Evolutionary conservation across 805 yeast species (phyloP), one percentile per base, ranked within the genome.

Genomic region (Yamadazyma olivae): DNA sequence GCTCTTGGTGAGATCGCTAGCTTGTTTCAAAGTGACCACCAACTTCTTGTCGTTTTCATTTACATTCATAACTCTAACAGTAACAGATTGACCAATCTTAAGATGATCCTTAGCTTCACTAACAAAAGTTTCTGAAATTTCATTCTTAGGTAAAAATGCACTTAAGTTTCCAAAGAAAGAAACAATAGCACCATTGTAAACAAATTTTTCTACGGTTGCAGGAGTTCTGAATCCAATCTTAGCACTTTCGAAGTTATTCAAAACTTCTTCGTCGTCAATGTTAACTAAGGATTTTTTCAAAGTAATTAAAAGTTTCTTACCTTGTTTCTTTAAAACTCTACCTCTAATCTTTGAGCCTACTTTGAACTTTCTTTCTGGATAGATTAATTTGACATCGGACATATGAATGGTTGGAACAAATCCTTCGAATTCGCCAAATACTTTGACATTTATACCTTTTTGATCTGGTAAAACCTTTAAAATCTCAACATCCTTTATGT

Each of bases 301-400:
- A 2, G 98, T 85, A 16, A 87, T 67, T 25, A 67, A 60, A 29
- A 89, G 64, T 32, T 71, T 75, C 21, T 63, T 53, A 21, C 71
- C 74, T 29, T 71, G 62, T 16, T 75, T 70, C 35, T 61, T 70
- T 46, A 87, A 59, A 9, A 88, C 74, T 62, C 95, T 77, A 43
- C 82, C 93, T 49, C 74, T 83, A 20, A 87, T 86, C 47, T 81
- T 83, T 28, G 83, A 67, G 8, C 96, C 98, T 29, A 81, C 79
- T 59, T 85, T 86, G 71, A 82, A 91, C 52, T 88, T 87, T 67
- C 93, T 77, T 61, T 93, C 98, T 5, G 99, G 99, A 53, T 91
- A 83, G 3, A 79, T 77, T 44, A 91, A 69, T 54, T 79, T 82
- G 39, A 84, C 73, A 58, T 93, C 99, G 47, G 95, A 81, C 59